These are phyloP conservation scores for Cercophora samala DNA, from an alignment of 495 filamentous ascomycete genomes.

Conservation along the genomic window DNA sequence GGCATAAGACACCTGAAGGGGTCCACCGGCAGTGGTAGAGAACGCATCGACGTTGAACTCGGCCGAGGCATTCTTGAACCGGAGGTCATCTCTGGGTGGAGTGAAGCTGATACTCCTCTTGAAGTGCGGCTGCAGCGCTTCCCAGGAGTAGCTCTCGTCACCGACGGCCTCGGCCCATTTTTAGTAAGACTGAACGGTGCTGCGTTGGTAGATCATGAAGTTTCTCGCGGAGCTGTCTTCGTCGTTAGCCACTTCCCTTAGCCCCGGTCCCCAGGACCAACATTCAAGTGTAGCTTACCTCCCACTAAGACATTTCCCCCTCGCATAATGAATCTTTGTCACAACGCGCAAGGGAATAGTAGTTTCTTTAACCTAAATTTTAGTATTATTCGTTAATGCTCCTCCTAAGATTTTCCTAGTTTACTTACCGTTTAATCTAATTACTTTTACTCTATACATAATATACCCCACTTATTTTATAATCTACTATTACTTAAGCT, in stretches of 20 bases:
- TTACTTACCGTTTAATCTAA: too few species aligned
- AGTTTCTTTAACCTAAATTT: too few species aligned
- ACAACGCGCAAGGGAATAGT: too few species aligned
- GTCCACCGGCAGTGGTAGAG: constrained; percentile 35
- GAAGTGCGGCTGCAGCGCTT: constrained; percentile 53
- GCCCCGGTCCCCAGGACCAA: not conserved
- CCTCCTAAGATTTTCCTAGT: too few species aligned
- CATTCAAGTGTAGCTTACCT: constrained; percentile 2
- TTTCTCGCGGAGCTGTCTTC: constrained; percentile 1
- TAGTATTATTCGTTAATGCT: too few species aligned
- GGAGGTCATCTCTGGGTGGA: constrained; percentile 37
- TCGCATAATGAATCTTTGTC: constrained; percentile 11
- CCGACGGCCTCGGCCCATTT: constrained; percentile 57
- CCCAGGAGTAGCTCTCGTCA: constrained; percentile 54
- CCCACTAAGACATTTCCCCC: constrained; percentile 11
- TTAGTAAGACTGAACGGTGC: constrained; percentile 35
- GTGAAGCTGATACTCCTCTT: constrained; percentile 53
- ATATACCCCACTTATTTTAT: too few species aligned
- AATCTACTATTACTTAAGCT: too few species aligned
- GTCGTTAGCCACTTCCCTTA: not conserved
- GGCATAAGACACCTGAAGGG: constrained; percentile 51
- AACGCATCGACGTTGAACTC: constrained; percentile 36
- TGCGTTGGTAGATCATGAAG: constrained; percentile 8
- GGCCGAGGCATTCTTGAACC: constrained; percentile 44
- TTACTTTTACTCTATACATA: too few species aligned